Conservation (phyloP, 306 rosid genomes). For the Pterocarpus macrocarpus region DNA sequence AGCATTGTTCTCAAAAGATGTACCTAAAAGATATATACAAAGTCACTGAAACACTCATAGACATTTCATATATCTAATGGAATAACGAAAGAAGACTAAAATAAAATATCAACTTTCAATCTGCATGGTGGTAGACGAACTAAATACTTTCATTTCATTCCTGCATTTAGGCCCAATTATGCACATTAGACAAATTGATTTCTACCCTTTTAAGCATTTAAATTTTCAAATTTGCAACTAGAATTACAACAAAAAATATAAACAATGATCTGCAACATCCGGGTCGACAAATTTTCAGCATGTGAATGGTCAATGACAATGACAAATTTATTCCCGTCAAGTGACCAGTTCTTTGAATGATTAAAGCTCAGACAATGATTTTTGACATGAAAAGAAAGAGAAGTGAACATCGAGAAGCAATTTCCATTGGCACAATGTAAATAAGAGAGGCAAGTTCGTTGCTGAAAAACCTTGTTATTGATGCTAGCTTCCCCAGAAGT, state of each 20-base stretch:
- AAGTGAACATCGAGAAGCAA: conserved; percentile 20
- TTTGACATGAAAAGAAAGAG: conserved; percentile 32
- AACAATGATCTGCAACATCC: not conserved
- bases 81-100: not conserved
- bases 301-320: not conserved
- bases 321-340: conserved; percentile 31
- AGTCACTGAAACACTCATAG: conserved; percentile 25
- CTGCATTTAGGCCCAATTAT: conserved; percentile 20
- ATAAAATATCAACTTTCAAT: conserved; percentile 29
- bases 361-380: not conserved
- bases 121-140: conserved; percentile 23
- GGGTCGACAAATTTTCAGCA: conserved; percentile 13
- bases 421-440: conserved; percentile 36
- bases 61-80: conserved; percentile 32
- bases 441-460: conserved; percentile 31
- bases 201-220: conserved; percentile 7
- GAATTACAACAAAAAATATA: conserved; percentile 25
- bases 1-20: conserved; percentile 86
- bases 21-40: conserved; percentile 59
- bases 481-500: conserved; percentile 76
- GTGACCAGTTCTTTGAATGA: not conserved
- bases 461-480: conserved; percentile 73
- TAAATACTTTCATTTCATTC: conserved; percentile 14
- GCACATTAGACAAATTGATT: conserved; percentile 27
- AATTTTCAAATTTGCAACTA: conserved; percentile 8